Evolutionary conservation across 768 basidiomycete genomes (phyloP), one percentile per base, ranked within the genome.

Genomic region (Cystobasidium tubakii): DNA sequence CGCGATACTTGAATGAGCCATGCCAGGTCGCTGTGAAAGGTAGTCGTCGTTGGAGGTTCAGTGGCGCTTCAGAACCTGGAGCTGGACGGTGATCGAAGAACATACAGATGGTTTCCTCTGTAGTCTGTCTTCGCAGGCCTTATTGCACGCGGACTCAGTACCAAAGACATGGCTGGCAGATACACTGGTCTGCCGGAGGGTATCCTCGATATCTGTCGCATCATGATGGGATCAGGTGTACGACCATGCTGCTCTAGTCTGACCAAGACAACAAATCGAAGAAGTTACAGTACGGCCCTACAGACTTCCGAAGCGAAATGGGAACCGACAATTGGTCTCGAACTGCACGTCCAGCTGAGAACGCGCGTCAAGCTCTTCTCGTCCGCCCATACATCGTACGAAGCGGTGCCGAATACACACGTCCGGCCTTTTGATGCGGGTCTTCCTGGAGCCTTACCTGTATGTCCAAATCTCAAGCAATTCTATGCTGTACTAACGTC

Each of bases 301-400:
- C 6, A 34, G 34, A 27, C 2, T 42, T 7, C 13, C 63, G 25
- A 31, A 29, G 21, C 31, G 25, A 33, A 88, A 25, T 98, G 91
- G 91, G 85, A 89, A 76, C 88, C 96, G 23, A 84, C 95, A 46
- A 87, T 98, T 36, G 96, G 96, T 19, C 88, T 99, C 60, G 96
- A 99, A 79, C 90, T 95, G 4, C 96, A 98, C 79, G 91, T 92
- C 0, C 95, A 98, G 80, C 86, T 99, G 79, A 90, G 89, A 81
- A 88, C 92, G 1, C 86, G 88, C 72, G 82, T 84, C 72, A 99
- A 99, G 81, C 85, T 99, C 29, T 97, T 99, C 82, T 97, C 93
- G 43, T 78, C 87, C 34, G 78, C 85, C 1, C 78, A 74, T 66
- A 84, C 84, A 0, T 81, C 83, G 21, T 84, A 84, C 63, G 83